Evolutionary conservation across 164 flowering plant genomes (phyloP), one percentile per base, ranked within the genome.

Genomic region (Chimonanthus salicifolius): DNA sequence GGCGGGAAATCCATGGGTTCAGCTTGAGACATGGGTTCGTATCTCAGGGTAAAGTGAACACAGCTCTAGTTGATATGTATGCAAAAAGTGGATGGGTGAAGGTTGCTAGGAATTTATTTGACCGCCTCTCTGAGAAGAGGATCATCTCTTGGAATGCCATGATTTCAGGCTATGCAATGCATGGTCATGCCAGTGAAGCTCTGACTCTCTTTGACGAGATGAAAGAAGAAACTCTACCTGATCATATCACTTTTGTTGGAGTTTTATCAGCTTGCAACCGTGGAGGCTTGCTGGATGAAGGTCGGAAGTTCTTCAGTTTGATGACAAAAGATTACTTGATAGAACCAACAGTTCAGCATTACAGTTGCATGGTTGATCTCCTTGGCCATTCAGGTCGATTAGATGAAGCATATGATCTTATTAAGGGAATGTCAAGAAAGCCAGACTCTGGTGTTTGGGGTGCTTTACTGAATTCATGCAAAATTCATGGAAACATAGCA

Each of bases 381-480:
- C 74, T 72, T 21, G 69, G 74, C 69, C 74, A 72, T 18, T 72
- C 62, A 16, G 67, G 67, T 63, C 74, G 62, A 21, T 33, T 72
- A 8, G 47, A 72, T 47, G 69, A 72, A 50, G 69, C 74, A 49
- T 63, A 63, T 18, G 60, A 72, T 47, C 74, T 72, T 45, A 66
- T 68, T 54, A 68, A 54, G 46, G 62, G 51, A n/a, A 75, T 76
- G 78, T 11, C 66, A 7, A 49, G 67, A 6, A 47, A 13, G 33
- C 74, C 74, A 10, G 78, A 76, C 65, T 71, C 78, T 11, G 78
- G 78, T 8, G 58, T 76, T 6, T 76, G 74, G 78, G 78, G 78
- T 76, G 68, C 78, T 51, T 67, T 76, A 65, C 74, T 71, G 7
- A 70, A 65, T 71, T 71, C 78, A 16, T 76, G 78, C 49, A 76